These are phyloP conservation scores for Aspergillus sp. DNA, from an alignment of 2,329 filamentous ascomycete species.

Conservation along the genomic window DNA sequence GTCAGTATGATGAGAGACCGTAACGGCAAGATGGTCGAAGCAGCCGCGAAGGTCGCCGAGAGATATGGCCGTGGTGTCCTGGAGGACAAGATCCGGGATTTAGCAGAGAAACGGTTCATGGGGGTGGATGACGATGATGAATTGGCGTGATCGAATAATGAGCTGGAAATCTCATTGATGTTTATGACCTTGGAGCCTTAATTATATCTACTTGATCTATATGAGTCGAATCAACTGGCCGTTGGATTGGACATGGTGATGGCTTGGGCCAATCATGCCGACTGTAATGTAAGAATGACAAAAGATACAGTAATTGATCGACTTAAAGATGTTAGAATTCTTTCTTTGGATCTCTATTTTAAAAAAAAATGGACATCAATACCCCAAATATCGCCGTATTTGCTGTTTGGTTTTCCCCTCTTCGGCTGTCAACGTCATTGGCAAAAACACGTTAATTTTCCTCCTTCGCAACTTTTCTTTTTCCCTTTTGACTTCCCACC, in stretches of 20 bases:
- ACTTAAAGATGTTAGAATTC: neutral
- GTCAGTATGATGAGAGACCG: constrained; percentile 80
- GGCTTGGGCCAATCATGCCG: no score
- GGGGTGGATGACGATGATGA: constrained; percentile 56
- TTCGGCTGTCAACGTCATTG: neutral
- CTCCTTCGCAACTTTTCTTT: neutral
- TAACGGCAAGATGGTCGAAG: constrained; percentile 84
- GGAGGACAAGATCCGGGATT: constrained; percentile 82
- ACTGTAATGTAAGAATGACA: no score
- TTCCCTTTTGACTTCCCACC: neutral
- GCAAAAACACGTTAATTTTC: neutral
- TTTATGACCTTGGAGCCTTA: neutral
- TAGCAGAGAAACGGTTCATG: constrained; percentile 66
- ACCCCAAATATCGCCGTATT: no score
- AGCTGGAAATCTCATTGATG: constrained; percentile 2
- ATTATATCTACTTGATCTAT: no score
- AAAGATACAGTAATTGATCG: no score
- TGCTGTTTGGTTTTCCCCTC: neutral
- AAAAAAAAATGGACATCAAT: no score
- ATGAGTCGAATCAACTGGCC: neutral
- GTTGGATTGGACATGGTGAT: neutral
- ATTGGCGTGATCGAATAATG: constrained; percentile 21
- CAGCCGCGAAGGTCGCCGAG: constrained; percentile 82
- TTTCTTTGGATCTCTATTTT: neutral
- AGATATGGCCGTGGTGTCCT: constrained; percentile 76